phyloP scores from a whole-genome alignment of 1,284 basidiomycete genomes.

The Sanguinoderma infundibulare region DNA sequence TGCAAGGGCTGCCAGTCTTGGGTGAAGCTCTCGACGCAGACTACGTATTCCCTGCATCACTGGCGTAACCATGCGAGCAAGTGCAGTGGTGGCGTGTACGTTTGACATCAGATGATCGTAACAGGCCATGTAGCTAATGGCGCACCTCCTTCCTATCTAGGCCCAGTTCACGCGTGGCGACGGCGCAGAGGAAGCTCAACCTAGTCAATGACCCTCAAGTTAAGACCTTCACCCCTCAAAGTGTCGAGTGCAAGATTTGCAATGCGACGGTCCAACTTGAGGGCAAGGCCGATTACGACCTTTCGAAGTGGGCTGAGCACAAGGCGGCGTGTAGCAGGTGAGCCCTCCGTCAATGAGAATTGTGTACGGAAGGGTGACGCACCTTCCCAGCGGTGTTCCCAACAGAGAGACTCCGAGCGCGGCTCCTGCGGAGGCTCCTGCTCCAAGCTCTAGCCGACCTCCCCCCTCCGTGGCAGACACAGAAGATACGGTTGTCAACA shows the following conservation, averaged over 20 bases:
- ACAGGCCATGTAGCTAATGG: not conserved
- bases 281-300: conserved; percentile 56
- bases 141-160: conserved; percentile 33
- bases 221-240: conserved; percentile 45
- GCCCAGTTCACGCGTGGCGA: conserved; percentile 58
- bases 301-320: conserved; percentile 63
- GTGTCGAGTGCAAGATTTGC: conserved; percentile 58
- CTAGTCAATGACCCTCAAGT: conserved; percentile 66
- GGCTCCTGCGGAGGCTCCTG: conserved; percentile 18
- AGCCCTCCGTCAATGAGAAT: not conserved
- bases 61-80: conserved; percentile 57
- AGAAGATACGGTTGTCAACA: conserved; percentile 44
- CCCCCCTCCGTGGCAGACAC: conserved; percentile 45
- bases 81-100: conserved; percentile 48
- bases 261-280: conserved; percentile 44
- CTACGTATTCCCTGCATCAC: conserved; percentile 48
- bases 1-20: conserved; percentile 66
- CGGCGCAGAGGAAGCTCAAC: conserved; percentile 59
- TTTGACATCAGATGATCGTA: conserved; percentile 4
- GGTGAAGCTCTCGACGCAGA: conserved; percentile 51
- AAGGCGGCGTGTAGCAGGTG: conserved; percentile 55
- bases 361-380: not conserved
- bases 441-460: conserved; percentile 28
- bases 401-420: not conserved
- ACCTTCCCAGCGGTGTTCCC: not conserved